phyloP scores from a whole-genome alignment of 2,329 filamentous ascomycete genomes.

The Ophiosphaerella narmari region DNA sequence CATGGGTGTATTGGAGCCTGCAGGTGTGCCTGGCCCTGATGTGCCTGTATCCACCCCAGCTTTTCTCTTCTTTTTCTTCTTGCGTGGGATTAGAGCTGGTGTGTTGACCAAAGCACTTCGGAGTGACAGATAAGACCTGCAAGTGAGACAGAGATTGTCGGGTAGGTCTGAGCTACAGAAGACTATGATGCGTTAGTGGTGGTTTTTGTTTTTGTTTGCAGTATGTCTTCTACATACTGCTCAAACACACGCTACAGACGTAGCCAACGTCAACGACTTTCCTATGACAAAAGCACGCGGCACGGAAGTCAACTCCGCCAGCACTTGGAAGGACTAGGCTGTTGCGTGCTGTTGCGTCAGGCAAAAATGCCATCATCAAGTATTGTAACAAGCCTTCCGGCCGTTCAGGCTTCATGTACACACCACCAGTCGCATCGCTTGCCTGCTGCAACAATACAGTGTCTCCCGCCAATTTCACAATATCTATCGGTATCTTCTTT shows the following conservation, averaged over 20 bases:
- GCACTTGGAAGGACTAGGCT: slow-evolving; percentile 78
- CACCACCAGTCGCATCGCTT: slow-evolving; percentile 70
- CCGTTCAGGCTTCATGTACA: slow-evolving; percentile 64
- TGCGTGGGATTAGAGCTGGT: slow-evolving; percentile 43
- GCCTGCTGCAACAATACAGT: slow-evolving; percentile 96
- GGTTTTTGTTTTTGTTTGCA: background rate
- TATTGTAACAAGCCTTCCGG: slow-evolving; percentile 77
- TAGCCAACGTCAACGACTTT: slow-evolving; percentile 89
- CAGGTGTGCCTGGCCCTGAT: slow-evolving; percentile 39
- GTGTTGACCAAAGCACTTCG: slow-evolving; percentile 37
- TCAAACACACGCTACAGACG: slow-evolving; percentile 94
- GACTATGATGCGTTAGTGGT: slow-evolving; percentile 27
- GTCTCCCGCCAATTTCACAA: slow-evolving; percentile 80
- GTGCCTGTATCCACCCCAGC: slow-evolving; percentile 40
- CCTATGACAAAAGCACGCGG: slow-evolving; percentile 97
- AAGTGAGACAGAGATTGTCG: slow-evolving; percentile 44
- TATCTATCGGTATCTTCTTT: slow-evolving; percentile 86
- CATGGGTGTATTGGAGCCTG: slow-evolving; percentile 39
- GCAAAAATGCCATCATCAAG: slow-evolving; percentile 91
- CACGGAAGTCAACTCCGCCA: slow-evolving; percentile 90
- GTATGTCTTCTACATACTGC: slow-evolving; percentile 65
- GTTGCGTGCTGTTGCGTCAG: slow-evolving; percentile 67
- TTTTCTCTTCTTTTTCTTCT: slow-evolving; percentile 48
- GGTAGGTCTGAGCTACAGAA: slow-evolving; percentile 43
- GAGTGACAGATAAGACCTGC: slow-evolving; percentile 46